Evolutionary conservation across 345 rosid genomes (phyloP).

Genomic region (Barbarea vulgaris): DNA sequence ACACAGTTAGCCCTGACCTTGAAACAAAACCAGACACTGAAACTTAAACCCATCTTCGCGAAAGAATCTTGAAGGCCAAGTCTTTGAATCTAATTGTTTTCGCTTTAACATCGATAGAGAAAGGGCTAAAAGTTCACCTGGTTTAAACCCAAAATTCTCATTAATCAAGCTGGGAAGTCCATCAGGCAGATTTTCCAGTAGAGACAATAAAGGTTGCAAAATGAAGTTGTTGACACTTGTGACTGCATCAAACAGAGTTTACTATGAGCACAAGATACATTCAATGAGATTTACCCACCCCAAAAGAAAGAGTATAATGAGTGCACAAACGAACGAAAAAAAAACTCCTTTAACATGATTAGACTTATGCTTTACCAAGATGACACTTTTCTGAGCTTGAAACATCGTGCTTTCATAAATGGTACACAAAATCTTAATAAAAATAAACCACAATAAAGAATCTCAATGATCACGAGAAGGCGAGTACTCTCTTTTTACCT

Average conservation of each 20-base stretch:
- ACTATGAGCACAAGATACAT: not conserved
- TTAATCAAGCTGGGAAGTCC: slow-evolving; percentile 42
- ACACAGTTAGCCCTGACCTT: not conserved
- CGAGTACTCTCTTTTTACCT: slow-evolving; percentile 39
- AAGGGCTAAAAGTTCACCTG: slow-evolving; percentile 38
- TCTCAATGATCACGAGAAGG: not conserved
- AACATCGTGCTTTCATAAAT: not conserved
- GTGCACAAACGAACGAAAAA: not conserved
- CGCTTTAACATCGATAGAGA: not conserved
- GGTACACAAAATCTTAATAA: not conserved
- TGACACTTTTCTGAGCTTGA: not conserved
- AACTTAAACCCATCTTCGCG: slow-evolving; percentile 6
- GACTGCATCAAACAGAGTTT: slow-evolving; percentile 42
- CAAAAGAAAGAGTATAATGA: not conserved
- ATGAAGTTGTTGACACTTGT: slow-evolving; percentile 47
- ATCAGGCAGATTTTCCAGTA: slow-evolving; percentile 49
- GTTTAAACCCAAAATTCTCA: slow-evolving; percentile 40
- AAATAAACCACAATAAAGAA: not conserved
- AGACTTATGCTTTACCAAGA: not conserved
- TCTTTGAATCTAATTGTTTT: not conserved
- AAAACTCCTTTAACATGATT: not conserved
- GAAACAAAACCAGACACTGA: slow-evolving; percentile 1
- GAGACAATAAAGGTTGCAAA: slow-evolving; percentile 45
- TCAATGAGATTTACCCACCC: not conserved
- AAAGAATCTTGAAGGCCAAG: not conserved